A percentile compares a stretch with the other conserved stretches of the same genome.
phyloP scores from a whole-genome alignment of 495 filamentous ascomycete genomes.

The Xylaria grammica region DNA sequence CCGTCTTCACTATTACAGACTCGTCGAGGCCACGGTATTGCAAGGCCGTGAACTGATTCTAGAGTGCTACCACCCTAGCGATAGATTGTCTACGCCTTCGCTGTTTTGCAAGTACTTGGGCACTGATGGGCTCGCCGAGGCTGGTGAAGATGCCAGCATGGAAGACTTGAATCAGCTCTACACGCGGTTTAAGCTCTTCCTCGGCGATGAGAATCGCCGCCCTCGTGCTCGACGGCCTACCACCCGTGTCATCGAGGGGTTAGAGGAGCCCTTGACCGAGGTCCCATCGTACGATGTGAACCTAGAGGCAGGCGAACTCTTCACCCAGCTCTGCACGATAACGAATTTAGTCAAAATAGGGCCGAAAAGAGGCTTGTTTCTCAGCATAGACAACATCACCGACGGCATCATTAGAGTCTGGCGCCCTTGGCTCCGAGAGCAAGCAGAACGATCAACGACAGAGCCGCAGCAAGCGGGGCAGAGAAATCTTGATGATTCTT shows the following conservation, averaged over 20 bases:
- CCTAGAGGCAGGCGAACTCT: constrained; percentile 70
- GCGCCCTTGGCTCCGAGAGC: constrained; percentile 64
- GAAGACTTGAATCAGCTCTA: constrained; percentile 45
- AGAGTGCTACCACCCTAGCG: constrained; percentile 76
- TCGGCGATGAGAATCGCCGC: constrained; percentile 50
- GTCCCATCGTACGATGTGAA: constrained; percentile 62
- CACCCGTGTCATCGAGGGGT: constrained; percentile 21
- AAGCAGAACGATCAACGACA: constrained; percentile 41
- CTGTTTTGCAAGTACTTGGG: constrained; percentile 71
- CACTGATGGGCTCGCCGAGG: constrained; percentile 56
- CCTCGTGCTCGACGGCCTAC: constrained; percentile 37
- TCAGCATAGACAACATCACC: constrained; percentile 64
- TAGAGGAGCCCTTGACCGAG: constrained; percentile 34
- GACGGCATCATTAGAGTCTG: constrained; percentile 71
- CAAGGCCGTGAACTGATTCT: constrained; percentile 70
- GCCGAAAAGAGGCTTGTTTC: constrained; percentile 61
- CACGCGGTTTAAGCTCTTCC: constrained; percentile 65
- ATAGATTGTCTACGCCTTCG: constrained; percentile 69
- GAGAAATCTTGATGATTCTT: constrained; percentile 26
- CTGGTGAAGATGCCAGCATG: constrained; percentile 42
- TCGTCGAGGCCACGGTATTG: constrained; percentile 60
- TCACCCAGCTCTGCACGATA: constrained; percentile 72
- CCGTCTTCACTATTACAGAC: constrained; percentile 69
- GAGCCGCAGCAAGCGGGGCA: constrained; percentile 24
- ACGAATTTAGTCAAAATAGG: constrained; percentile 71